Evolutionary conservation across 257 asterid genomes (phyloP).

Genomic region (Pogostemon cablin): DNA sequence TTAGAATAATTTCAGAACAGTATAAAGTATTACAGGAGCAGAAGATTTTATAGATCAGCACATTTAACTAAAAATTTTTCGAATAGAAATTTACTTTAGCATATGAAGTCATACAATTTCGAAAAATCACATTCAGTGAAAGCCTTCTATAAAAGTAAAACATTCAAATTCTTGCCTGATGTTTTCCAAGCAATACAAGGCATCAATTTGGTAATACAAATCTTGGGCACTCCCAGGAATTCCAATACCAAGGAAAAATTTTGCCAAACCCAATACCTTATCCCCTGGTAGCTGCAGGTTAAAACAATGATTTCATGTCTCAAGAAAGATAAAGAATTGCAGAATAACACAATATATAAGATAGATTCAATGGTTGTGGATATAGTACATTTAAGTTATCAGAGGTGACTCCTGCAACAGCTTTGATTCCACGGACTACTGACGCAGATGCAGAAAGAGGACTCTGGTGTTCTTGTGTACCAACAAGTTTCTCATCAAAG

Average conservation of each 20-base stretch:
- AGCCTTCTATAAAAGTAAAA: conserved; percentile 16
- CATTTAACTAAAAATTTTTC: conserved; percentile 10
- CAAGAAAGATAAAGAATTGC: conserved; percentile 10
- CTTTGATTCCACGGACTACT: conserved; percentile 77
- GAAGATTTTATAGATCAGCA: conserved; percentile 1
- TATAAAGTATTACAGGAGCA: conserved; percentile 7
- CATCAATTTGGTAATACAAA: conserved; percentile 79
- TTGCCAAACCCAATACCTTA: conserved; percentile 81
- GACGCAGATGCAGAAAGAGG: conserved; percentile 88
- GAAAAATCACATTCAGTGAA: conserved; percentile 10
- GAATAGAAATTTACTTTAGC: background rate
- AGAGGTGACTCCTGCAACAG: conserved; percentile 66
- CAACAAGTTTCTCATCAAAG: conserved; percentile 89
- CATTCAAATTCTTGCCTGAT: conserved; percentile 52
- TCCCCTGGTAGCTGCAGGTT: conserved; percentile 87
- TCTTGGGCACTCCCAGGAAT: conserved; percentile 82
- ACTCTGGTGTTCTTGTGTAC: conserved; percentile 68
- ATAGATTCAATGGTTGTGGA: background rate
- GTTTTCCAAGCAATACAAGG: conserved; percentile 73
- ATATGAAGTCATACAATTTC: conserved; percentile 9
- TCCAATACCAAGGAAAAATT: conserved; percentile 85
- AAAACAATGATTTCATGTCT: conserved; percentile 32
- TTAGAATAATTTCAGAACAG: conserved; percentile 22
- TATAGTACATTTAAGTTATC: conserved; percentile 66
- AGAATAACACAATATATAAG: conserved; percentile 8